Conservation (phyloP, 139 green algal species). For the Chlamydomonas incerta region DNA sequence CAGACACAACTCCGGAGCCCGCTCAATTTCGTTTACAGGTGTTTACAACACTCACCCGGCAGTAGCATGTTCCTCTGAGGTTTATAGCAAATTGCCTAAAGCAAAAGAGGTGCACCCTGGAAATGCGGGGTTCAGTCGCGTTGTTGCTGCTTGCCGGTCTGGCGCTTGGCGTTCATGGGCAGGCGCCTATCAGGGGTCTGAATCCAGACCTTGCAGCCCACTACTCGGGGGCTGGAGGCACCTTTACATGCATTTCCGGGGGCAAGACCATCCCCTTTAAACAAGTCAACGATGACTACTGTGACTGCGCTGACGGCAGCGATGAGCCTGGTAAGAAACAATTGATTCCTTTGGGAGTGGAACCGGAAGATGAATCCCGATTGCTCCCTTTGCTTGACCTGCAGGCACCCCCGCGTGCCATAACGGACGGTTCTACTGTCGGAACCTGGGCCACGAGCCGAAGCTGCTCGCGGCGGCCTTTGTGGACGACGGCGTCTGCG, state of each 20-base stretch:
- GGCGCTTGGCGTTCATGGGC: neutral
- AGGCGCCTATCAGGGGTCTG: slow-evolving; percentile 32
- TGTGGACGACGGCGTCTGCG: slow-evolving; percentile 96
- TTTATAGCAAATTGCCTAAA: no score
- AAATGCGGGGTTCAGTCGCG: neutral
- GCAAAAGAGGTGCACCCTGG: no score
- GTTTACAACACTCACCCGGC: no score
- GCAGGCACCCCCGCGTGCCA: slow-evolving; percentile 90
- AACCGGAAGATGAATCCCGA: neutral
- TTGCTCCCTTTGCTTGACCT: neutral
- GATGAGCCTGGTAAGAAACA: slow-evolving; percentile 88
- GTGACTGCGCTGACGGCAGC: slow-evolving; percentile 93
- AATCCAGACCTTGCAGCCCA: slow-evolving; percentile 42
- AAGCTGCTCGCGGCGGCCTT: slow-evolving; percentile 78
- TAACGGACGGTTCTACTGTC: slow-evolving; percentile 89
- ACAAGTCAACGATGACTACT: slow-evolving; percentile 95
- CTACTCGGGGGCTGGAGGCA: slow-evolving; percentile 42
- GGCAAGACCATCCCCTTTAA: slow-evolving; percentile 62
- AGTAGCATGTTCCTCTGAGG: no score
- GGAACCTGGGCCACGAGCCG: slow-evolving; percentile 81
- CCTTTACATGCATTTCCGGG: slow-evolving; percentile 82
- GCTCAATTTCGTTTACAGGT: no score
- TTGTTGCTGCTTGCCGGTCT: slow-evolving; percentile 19
- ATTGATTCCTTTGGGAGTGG: neutral
- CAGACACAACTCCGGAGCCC: no score